Conservation (phyloP, 164 flowering plant genomes). For the Aristolochia contorta region DNA sequence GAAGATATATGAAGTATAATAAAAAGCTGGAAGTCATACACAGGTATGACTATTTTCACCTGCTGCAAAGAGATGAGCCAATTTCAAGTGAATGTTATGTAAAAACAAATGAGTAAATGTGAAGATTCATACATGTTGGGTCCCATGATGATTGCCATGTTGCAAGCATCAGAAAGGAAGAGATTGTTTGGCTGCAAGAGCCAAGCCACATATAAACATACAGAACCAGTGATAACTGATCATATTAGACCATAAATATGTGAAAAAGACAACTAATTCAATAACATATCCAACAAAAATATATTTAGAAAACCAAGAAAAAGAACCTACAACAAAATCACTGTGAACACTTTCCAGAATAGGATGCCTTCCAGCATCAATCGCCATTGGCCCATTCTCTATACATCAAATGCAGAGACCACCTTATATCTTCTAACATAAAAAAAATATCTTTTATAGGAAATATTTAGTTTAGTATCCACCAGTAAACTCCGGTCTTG, state of each 20-base stretch:
- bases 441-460: too few relatives aligned
- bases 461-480: background rate
- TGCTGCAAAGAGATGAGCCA: too few relatives aligned
- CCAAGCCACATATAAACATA: conserved; percentile 1
- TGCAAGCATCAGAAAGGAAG: conserved; percentile 93
- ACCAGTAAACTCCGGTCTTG: conserved; percentile 90
- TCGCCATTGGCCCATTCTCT: conserved; percentile 93
- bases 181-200: conserved; percentile 77
- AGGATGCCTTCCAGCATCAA: conserved; percentile 95
- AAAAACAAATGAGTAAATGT: background rate
- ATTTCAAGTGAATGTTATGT: background rate
- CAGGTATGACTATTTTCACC: too few relatives aligned
- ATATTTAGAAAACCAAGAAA: background rate
- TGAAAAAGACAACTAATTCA: background rate
- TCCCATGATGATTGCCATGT: conserved; percentile 84
- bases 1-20: too few relatives aligned
- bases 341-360: conserved; percentile 80
- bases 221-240: background rate
- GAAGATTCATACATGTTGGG: conserved; percentile 80
- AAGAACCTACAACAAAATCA: conserved; percentile 62
- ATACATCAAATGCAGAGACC: conserved; percentile 5
- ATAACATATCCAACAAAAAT: background rate
- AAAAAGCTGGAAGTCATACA: too few relatives aligned
- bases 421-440: conserved; percentile 2
- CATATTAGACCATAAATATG: background rate